These are phyloP conservation scores for Biscogniauxia mediterranea DNA, from an alignment of 2,329 filamentous ascomycete species.

Conservation along the genomic window DNA sequence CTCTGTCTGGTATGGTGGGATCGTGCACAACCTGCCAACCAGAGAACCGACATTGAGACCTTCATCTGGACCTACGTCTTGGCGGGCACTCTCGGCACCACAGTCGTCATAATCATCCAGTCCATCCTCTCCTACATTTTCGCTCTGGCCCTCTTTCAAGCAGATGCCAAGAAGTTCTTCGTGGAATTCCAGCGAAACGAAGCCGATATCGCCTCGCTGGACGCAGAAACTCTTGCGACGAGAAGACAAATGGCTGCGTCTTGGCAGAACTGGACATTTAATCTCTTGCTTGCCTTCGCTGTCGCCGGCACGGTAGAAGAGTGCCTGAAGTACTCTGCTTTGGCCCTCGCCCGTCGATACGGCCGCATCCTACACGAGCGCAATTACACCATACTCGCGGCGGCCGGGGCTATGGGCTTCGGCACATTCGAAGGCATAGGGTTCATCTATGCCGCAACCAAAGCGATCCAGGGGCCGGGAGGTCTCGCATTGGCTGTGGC, in stretches of 20 bases:
- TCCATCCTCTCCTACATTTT: constrained; percentile 5
- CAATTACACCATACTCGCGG: constrained; percentile 10
- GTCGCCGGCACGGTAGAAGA: constrained; percentile 19
- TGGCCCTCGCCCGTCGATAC: constrained; percentile 14
- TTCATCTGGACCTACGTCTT: constrained; percentile 20
- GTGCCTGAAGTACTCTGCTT: constrained; percentile 16
- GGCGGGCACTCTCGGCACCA: constrained; percentile 16
- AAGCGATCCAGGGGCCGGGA: constrained; percentile 1
- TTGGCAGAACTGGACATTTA: constrained; percentile 19
- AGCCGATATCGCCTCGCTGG: constrained; percentile 3
- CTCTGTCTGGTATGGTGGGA: constrained; percentile 8
- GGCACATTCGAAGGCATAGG: constrained; percentile 21
- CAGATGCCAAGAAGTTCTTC: constrained; percentile 4
- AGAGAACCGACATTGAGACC: constrained; percentile 10
- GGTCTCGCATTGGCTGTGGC: constrained; percentile 11
- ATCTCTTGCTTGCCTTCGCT: constrained; percentile 13
- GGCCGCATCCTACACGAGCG: constrained; percentile 12
- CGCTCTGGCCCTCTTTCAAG: constrained; percentile 8
- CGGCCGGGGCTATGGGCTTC: constrained; percentile 18
- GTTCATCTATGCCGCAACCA: constrained; percentile 13
- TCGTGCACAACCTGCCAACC: constrained; percentile 1
- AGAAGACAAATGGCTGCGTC: constrained; percentile 5
- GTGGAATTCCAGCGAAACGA: constrained; percentile 5
- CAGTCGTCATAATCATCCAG: constrained; percentile 11
- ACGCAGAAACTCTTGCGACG: constrained; percentile 7